Percentiles rank a stretch among this genome's conserved stretches.
These are phyloP conservation scores for Setaria italica DNA, from an alignment of 202 grass and related monocot genomes.

Conservation along the genomic window DNA sequence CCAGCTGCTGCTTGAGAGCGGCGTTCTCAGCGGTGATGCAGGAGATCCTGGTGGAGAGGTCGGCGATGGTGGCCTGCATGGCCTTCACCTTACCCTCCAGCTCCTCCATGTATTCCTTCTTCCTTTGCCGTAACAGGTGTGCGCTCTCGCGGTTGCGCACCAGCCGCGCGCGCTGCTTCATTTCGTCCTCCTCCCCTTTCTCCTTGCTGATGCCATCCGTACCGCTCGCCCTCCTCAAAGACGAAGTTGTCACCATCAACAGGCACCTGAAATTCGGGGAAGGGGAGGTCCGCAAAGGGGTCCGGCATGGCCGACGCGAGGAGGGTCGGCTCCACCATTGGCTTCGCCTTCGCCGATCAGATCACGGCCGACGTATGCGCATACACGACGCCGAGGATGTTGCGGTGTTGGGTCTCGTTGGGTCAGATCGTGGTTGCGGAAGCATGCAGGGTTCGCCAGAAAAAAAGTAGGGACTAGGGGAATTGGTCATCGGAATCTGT, in stretches of 20 bases:
- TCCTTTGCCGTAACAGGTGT: slow-evolving; percentile 77
- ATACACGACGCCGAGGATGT: background rate
- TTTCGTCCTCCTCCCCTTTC: slow-evolving; percentile 38
- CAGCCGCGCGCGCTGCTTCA: slow-evolving; percentile 59
- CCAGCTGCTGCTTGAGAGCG: slow-evolving; percentile 63
- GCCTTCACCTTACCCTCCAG: slow-evolving; percentile 69
- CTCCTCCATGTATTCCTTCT: slow-evolving; percentile 78
- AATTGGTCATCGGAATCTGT: slow-evolving; percentile 41
- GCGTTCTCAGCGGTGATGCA: slow-evolving; percentile 67
- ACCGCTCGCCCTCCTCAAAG: slow-evolving; percentile 39
- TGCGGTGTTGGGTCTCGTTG: background rate
- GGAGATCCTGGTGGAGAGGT: slow-evolving; percentile 69
- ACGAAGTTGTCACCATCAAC: slow-evolving; percentile 26
- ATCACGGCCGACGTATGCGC: slow-evolving; percentile 43
- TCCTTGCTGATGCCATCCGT: background rate
- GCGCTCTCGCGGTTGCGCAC: slow-evolving; percentile 83
- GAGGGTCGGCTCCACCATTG: slow-evolving; percentile 60
- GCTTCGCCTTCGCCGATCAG: slow-evolving; percentile 27
- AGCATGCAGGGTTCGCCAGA: slow-evolving; percentile 40
- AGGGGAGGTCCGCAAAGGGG: slow-evolving; percentile 44
- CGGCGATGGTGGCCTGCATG: slow-evolving; percentile 79
- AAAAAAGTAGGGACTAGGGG: background rate
- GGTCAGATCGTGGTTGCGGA: slow-evolving; percentile 30
- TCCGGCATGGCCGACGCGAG: slow-evolving; percentile 19
- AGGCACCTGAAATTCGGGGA: slow-evolving; percentile 40